Conservation (phyloP, 176 grass and related monocot genomes). For the Raddia guianensis region DNA sequence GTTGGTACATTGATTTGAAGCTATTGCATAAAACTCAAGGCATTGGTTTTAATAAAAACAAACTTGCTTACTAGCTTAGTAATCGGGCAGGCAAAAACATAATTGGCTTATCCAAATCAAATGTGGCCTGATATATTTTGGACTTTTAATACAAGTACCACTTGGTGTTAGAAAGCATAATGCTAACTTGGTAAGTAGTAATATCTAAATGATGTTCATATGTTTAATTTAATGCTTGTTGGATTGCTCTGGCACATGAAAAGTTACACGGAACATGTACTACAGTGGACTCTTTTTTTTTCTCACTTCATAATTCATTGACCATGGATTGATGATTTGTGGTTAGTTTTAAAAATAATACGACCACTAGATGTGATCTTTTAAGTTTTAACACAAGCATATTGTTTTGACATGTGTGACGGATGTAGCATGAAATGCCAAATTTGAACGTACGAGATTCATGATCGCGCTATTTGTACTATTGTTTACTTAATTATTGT, state of each 20-base stretch:
- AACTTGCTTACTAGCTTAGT: neutral
- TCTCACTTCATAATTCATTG: neutral
- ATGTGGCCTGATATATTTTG: neutral
- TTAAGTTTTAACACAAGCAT: neutral
- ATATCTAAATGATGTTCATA: neutral
- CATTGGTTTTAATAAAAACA: neutral
- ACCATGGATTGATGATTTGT: neutral
- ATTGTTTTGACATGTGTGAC: neutral
- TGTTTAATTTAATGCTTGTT: neutral
- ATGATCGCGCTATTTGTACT: neutral
- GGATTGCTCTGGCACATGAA: slow-evolving; percentile 10
- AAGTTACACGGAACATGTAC: neutral
- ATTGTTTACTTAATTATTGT: neutral
- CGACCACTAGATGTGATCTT: neutral
- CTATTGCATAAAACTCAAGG: neutral
- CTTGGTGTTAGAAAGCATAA: neutral
- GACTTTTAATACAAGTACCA: neutral
- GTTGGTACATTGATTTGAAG: slow-evolving; percentile 2
- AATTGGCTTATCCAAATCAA: neutral
- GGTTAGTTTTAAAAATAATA: slow-evolving; percentile 11
- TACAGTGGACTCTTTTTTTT: neutral
- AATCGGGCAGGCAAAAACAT: neutral
- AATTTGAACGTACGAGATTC: slow-evolving; percentile 3
- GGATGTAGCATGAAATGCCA: slow-evolving; percentile 5
- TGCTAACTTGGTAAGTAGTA: slow-evolving; percentile 17